Evolutionary conservation across 495 filamentous ascomycete genomes (phyloP), one percentile per base, ranked within the genome.

Genomic region (Hypoxylon subgilvum): DNA sequence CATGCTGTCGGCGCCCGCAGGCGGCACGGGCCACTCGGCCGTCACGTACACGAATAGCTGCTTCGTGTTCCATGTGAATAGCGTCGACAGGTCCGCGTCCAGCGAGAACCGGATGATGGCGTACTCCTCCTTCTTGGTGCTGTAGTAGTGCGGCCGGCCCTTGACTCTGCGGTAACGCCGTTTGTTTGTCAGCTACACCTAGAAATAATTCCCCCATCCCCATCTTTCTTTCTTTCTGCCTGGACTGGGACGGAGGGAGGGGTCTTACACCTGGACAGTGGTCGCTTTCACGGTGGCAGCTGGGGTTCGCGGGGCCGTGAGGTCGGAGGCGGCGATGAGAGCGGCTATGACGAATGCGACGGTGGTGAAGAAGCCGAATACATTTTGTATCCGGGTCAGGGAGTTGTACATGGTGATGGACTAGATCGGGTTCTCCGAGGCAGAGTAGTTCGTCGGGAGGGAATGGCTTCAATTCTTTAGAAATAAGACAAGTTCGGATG

Each of bases 1-100:
- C 69, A 62, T 60, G 57, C 49, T 62, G 32, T 54, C 52, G 50
- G 31, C 67, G 55, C 38, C 51, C 21, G 53, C 71, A 69, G 51
- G 72, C 65, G 17, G 9, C 17, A 84, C 81, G 43, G 92, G 88
- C 81, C 93, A 98, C 18, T 85, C 84, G 27, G 92, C 92, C 42
- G 89, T 89, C 40, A 98, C 84, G 81, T 94, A 98, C 72, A 95
- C 84, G 76, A 97, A 99, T 64, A 97, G 74, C 74, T 97, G 91
- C 74, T 99, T 99, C n/a, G 94, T 99, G 79, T 99, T 99, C 95
- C 95, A 99, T 74, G 88, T 96, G 85, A 96, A 97, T 66, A 99
- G 87, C 21, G 88, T 86, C 50, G 85, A 84, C 44, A 98, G 83
- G 75, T 98, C 93, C 30, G 78, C 76, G 59, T 96, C 87, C 16